Percentiles rank a stretch among this genome's conserved stretches.
Evolutionary conservation across 129 eudicot species (phyloP).

Genomic region (Silybum marianum): DNA sequence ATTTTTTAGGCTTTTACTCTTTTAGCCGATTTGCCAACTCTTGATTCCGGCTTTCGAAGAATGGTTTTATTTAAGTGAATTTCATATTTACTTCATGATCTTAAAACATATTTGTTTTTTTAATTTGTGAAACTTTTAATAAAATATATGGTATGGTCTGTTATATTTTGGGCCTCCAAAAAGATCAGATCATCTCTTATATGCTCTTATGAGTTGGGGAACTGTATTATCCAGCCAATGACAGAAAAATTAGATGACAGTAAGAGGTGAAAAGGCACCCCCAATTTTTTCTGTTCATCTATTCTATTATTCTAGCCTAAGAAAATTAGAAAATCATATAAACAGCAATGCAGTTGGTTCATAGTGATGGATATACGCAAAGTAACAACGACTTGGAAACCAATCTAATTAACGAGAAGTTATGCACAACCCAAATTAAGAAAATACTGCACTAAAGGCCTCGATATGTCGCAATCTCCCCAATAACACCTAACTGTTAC

Average conservation of each 20-base stretch:
- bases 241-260: neutral
- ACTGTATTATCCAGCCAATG: neutral
- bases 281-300: neutral
- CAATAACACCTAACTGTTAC: neutral
- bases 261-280: neutral
- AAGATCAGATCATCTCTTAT: neutral
- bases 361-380: neutral
- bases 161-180: neutral
- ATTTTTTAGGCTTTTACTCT: neutral
- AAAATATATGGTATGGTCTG: neutral
- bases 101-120: neutral
- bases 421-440: neutral
- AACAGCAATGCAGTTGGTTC: slow-evolving; percentile 21
- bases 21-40: neutral
- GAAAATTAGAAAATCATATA: neutral
- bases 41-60: neutral
- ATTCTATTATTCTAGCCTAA: neutral
- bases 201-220: neutral
- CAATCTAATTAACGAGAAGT: neutral
- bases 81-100: neutral
- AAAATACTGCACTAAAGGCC: neutral
- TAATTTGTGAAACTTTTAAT: neutral
- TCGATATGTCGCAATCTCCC: neutral
- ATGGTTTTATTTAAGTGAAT: neutral
- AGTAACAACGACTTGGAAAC: neutral